A percentile compares a stretch with the other conserved stretches of the same genome.
Conservation (phyloP, 1,284 basidiomycete species). For the Papiliotrema fonsecae region DNA sequence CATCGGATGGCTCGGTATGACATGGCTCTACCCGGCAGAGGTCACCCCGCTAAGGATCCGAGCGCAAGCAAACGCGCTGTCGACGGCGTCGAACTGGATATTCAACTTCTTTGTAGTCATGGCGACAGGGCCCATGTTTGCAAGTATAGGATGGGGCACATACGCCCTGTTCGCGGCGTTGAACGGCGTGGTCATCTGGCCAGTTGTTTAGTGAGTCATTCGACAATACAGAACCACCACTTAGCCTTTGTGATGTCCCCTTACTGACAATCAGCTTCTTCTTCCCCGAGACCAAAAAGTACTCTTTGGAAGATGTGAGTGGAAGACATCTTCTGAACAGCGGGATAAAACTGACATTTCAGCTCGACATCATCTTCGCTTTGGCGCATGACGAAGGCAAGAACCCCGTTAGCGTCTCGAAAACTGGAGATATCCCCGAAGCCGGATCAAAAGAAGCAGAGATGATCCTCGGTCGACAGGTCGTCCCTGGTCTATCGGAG, state of each 20-base stretch:
- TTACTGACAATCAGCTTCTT: slow-evolving; percentile 10
- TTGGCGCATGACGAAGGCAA: slow-evolving; percentile 20
- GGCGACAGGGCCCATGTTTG: slow-evolving; percentile 39
- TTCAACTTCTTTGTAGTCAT: slow-evolving; percentile 37
- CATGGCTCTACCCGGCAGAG: slow-evolving; percentile 42
- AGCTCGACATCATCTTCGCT: slow-evolving; percentile 38
- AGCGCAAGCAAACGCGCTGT: slow-evolving; percentile 63
- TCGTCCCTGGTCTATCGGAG: not conserved
- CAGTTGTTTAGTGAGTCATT: slow-evolving; percentile 27
- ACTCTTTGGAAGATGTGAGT: slow-evolving; percentile 29
- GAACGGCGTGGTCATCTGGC: slow-evolving; percentile 36
- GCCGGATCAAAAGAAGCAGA: slow-evolving; percentile 34
- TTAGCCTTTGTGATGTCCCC: slow-evolving; percentile 2
- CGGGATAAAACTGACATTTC: not conserved
- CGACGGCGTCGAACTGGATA: slow-evolving; percentile 56
- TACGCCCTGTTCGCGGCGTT: slow-evolving; percentile 39
- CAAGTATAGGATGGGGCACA: slow-evolving; percentile 34
- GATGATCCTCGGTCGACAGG: slow-evolving; percentile 19
- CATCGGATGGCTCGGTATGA: slow-evolving; percentile 41
- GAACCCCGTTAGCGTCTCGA: slow-evolving; percentile 24
- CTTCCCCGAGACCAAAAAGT: slow-evolving; percentile 36
- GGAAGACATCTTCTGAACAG: not conserved
- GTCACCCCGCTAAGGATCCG: slow-evolving; percentile 54
- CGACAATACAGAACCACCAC: too few species aligned
- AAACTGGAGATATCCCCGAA: slow-evolving; percentile 21